Conservation (phyloP, 306 rosid species). For the Begonia masoniana region DNA sequence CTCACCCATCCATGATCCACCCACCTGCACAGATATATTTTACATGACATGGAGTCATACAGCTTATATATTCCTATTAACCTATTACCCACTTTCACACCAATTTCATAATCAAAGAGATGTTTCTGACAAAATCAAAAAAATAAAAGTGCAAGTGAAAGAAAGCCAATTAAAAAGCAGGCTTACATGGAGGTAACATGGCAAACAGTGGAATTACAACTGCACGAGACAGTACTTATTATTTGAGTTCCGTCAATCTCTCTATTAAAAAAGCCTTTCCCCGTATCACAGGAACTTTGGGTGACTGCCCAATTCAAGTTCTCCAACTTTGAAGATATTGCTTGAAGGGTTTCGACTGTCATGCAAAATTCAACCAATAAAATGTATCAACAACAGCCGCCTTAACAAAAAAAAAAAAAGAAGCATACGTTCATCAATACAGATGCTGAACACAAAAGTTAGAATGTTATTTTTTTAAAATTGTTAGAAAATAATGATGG, state of each 20-base stretch:
- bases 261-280: conserved; percentile 9
- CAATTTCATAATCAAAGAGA: neutral
- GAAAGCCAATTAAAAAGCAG: neutral
- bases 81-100: neutral
- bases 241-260: neutral
- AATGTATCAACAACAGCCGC: too few relatives aligned
- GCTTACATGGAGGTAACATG: conserved; percentile 41
- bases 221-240: conserved; percentile 31
- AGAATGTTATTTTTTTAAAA: neutral
- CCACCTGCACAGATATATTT: neutral
- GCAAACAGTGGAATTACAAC: conserved; percentile 37
- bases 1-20: too few relatives aligned
- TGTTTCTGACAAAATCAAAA: neutral
- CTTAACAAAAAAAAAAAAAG: too few relatives aligned
- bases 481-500: too few relatives aligned
- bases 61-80: too few relatives aligned
- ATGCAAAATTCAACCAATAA: neutral
- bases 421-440: too few relatives aligned
- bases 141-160: neutral
- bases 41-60: neutral
- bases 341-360: conserved; percentile 26
- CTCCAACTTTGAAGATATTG: conserved; percentile 38
- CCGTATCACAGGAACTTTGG: conserved; percentile 21
- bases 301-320: conserved; percentile 34
- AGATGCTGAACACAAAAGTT: neutral